Evolutionary conservation across 805 yeast species (phyloP).

Genomic region (Nakazawaea peltata): DNA sequence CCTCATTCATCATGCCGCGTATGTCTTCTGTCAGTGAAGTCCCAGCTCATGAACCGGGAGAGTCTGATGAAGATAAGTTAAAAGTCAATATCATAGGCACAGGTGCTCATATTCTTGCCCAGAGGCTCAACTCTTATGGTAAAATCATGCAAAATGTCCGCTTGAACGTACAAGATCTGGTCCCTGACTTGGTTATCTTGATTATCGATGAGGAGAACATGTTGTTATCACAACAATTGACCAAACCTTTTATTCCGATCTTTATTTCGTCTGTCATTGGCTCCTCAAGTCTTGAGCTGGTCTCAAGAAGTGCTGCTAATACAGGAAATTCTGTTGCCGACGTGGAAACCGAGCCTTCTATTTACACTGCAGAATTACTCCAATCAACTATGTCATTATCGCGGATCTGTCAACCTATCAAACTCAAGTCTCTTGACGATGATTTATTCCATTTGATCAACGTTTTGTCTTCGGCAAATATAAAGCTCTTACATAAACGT

Average conservation of each 20-base stretch:
- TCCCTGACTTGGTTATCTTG: constrained; percentile 20
- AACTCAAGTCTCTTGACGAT: constrained; percentile 18
- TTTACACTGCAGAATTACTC: constrained; percentile 3
- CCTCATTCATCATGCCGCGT: constrained; percentile 30
- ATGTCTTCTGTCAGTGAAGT: constrained; percentile 18
- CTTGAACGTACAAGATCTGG: constrained; percentile 14
- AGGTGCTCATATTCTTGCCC: constrained; percentile 13
- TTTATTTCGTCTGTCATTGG: constrained; percentile 11
- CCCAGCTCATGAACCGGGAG: background rate
- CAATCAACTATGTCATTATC: constrained; percentile 12
- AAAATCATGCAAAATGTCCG: constrained; percentile 21
- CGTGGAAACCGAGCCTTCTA: constrained; percentile 1
- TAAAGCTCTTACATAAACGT: no score
- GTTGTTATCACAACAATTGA: constrained; percentile 18
- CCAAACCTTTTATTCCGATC: constrained; percentile 23
- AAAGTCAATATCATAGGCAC: constrained; percentile 22
- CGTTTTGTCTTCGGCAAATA: constrained; percentile 19
- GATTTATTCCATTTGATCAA: constrained; percentile 24
- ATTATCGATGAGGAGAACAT: constrained; percentile 21
- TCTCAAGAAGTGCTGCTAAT: no score
- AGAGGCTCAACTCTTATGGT: constrained; percentile 18
- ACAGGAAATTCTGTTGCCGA: no score
- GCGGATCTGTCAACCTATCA: constrained; percentile 25
- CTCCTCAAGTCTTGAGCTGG: constrained; percentile 1
- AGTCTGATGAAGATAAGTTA: constrained; percentile 5